Evolutionary conservation across 2,329 filamentous ascomycete species (phyloP).

Genomic region (Westerdykella sp.): DNA sequence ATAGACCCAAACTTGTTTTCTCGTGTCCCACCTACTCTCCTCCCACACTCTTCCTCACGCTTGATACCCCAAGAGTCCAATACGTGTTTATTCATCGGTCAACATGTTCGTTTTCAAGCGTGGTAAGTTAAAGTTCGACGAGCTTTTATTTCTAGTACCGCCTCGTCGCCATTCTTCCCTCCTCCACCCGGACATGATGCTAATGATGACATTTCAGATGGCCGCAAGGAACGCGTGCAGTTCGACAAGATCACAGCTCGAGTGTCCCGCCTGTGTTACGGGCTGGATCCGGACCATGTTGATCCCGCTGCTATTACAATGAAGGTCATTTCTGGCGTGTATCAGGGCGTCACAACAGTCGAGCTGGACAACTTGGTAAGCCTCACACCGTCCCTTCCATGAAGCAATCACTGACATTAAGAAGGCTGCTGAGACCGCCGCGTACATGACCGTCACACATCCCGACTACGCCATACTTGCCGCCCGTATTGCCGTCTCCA

Average conservation of each 20-base stretch:
- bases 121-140: slow-evolving; percentile 29
- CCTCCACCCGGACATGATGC: slow-evolving; percentile 4
- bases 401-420: slow-evolving; percentile 9
- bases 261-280: slow-evolving; percentile 95
- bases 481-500: slow-evolving; percentile 96
- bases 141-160: not conserved
- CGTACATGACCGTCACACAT: slow-evolving; percentile 99
- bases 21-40: slow-evolving; percentile 8
- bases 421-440: slow-evolving; percentile 94
- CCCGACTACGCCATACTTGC: slow-evolving; percentile 98
- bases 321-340: slow-evolving; percentile 99
- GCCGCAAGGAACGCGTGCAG: slow-evolving; percentile 98
- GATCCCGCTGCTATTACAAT: slow-evolving; percentile 97
- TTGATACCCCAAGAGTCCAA: slow-evolving; percentile 22
- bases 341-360: slow-evolving; percentile 93
- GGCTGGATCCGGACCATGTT: slow-evolving; percentile 89
- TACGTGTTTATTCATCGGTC: slow-evolving; percentile 17
- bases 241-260: slow-evolving; percentile 99
- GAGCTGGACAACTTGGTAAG: slow-evolving; percentile 95
- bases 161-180: not conserved
- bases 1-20: too few species aligned
- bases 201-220: slow-evolving; percentile 56
- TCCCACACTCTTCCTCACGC: slow-evolving; percentile 11
- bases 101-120: slow-evolving; percentile 41
- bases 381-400: slow-evolving; percentile 10